Evolutionary conservation across 1,284 basidiomycete genomes (phyloP), one percentile per base, ranked within the genome.

Genomic region (Tilletia caries): DNA sequence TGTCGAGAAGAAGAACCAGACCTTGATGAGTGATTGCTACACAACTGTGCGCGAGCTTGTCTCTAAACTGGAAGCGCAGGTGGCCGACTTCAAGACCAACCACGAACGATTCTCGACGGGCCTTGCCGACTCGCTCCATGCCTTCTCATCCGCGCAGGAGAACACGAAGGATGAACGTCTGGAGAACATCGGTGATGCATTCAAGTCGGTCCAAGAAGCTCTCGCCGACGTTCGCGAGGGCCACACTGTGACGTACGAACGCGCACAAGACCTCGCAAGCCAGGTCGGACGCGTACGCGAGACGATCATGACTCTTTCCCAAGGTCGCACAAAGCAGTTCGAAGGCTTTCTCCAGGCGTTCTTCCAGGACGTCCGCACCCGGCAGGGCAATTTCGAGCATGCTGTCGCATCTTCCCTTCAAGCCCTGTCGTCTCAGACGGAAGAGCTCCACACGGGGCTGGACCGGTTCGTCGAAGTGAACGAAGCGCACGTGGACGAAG

Each of bases 1-100:
- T 27, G 86, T 89, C 2, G 86, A 93, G 58, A 86, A 85, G 50
- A 85, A 87, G 3, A 95, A 94, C 77, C 85, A 89, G 0, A 87
- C 88, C 71, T 86, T 87, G 0, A 90, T 92, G 8, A 85, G 87
- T 0, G 86, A 86, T 32, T 89, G 91, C 72, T 88, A 89, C 65
- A 87, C 86, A 71, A 85, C 86, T 0, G 86, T 92, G 52, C 84
- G 86, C 15, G 83, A 85, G 0, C 86, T 89, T 67, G 85, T 87
- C 18, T 84, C 86, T 18, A 82, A 85, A 0, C 86, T 95, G 68
- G 86, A 87, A 10, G 81, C 86, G 1, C 87, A 87, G 67, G 86
- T 93, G 1, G 86, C 88, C 15, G 88, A 88, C 34, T 90, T 93
- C 73, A 83, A 88, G 70, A 86, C 88, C 69, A 85, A 86, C 8